Evolutionary conservation across 148 eudicot genomes (phyloP), one percentile per base, ranked within the genome.

Genomic region (Amaranthus palmeri): DNA sequence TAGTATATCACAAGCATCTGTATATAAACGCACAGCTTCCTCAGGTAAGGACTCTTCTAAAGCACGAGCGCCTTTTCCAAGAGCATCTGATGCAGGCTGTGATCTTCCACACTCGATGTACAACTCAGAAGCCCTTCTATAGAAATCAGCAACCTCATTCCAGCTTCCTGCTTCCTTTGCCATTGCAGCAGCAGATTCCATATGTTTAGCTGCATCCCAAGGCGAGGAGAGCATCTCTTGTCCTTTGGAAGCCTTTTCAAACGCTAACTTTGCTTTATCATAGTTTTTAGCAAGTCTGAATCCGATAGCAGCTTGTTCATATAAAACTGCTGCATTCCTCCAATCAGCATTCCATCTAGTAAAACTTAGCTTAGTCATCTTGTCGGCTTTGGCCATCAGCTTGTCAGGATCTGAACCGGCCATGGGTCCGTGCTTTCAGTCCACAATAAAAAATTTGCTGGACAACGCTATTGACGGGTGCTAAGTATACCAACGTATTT

Each of bases 281-380:
- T 82, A 80, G 13, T 85, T 85, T 76, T 81, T 89, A 64, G 96
- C 82, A 73, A 83, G 70, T 75, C 97, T 85, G 75, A 80, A 92
- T n/a, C 79, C 89, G 75, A 70, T 72, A 86, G 91, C 97, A 57
- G 97, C 97, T 77, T 92, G 97, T 82, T 92, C 97, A 74, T 89
- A 92, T 72, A 89, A 57, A 49, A 51, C 75, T 44, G 89, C 79
- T 59, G 97, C 97, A 66, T 81, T 80, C 71, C 67, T 87, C 97
- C 97, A 92, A 83, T 92, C 97, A 67, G 91, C 90, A 81, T 81
- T 92, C 97, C 97, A 92, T 79, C 97, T 85, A 5, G 97, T 92
- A 51, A 92, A 69, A 72, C 86, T 88, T 54, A 92, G 87, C 72
- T 85, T 89, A 59, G 96, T 89, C 59, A 91, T 75, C 71, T 91